A percentile compares a stretch with the other conserved stretches of the same genome.
These are phyloP conservation scores for Plasmodium malariae DNA, from an alignment of 169 alveolate genomes.

Conservation along the genomic window DNA sequence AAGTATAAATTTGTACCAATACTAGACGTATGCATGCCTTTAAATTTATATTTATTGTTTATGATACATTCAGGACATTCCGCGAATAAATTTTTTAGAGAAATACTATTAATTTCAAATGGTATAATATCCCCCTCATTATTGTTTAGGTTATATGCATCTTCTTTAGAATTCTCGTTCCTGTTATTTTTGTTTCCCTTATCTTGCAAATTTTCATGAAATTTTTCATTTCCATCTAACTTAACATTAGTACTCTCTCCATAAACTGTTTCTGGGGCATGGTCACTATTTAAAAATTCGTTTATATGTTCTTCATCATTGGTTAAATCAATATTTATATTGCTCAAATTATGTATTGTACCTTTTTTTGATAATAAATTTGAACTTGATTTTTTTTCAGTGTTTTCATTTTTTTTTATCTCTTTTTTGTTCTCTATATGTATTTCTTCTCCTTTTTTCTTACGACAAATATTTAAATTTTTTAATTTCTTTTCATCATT, in stretches of 20 bases:
- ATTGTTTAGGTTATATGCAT: neutral
- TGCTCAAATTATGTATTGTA: neutral
- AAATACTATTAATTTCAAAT: slow-evolving; percentile 42
- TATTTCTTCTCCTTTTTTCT: slow-evolving; percentile 42
- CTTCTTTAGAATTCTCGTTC: slow-evolving; percentile 4
- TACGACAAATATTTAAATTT: slow-evolving; percentile 45
- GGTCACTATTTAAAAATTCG: neutral
- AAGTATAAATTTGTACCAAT: slow-evolving; percentile 71
- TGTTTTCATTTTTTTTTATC: neutral
- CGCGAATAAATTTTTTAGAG: slow-evolving; percentile 48
- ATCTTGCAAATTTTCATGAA: neutral
- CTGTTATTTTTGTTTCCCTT: neutral
- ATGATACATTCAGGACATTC: slow-evolving; percentile 62
- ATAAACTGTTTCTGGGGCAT: neutral
- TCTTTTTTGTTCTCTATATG: slow-evolving; percentile 1
- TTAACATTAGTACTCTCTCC: neutral
- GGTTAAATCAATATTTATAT: slow-evolving; percentile 20
- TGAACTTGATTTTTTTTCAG: neutral
- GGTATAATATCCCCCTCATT: slow-evolving; percentile 51
- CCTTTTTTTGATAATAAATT: neutral
- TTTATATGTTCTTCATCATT: slow-evolving; percentile 12
- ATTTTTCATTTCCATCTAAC: neutral
- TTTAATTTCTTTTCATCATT: slow-evolving; percentile 45
- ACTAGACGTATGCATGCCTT: slow-evolving; percentile 70
- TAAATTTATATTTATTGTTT: slow-evolving; percentile 68